Evolutionary conservation across 176 grass and related monocot species (phyloP).

Genomic region (Poa pratensis): DNA sequence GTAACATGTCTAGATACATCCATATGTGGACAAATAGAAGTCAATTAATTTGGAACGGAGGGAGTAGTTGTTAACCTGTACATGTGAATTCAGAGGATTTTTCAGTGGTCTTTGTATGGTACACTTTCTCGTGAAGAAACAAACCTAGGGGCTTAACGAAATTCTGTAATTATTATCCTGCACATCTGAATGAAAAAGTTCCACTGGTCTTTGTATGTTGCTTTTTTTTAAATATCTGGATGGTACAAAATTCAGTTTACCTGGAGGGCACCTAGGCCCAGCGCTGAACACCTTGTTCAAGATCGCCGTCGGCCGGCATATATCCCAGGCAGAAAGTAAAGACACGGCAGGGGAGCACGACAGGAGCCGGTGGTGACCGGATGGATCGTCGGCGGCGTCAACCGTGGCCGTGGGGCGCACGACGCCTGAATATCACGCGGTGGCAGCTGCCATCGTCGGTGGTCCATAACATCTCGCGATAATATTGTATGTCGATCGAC

Average conservation of each 20-base stretch:
- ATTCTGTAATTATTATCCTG: background rate
- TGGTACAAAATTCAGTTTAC: background rate
- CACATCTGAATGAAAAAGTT: background rate
- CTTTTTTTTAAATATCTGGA: too few species aligned
- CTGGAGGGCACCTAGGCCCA: background rate
- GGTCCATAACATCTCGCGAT: background rate
- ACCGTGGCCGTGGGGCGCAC: slow-evolving; percentile 1
- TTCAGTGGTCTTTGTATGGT: background rate
- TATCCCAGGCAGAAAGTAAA: background rate
- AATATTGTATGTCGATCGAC: background rate
- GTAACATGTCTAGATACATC: too few species aligned
- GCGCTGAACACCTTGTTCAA: background rate
- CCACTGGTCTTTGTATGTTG: background rate
- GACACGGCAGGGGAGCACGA: background rate
- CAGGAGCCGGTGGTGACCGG: background rate
- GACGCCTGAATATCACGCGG: background rate
- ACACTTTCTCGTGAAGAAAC: background rate
- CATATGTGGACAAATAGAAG: too few species aligned
- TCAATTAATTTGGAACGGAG: too few species aligned
- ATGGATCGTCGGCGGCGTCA: slow-evolving; percentile 8
- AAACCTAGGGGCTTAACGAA: background rate
- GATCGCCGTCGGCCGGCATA: background rate
- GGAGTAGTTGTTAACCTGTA: background rate
- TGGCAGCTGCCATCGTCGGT: slow-evolving; percentile 7
- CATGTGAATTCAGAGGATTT: background rate